Conservation (phyloP, 2,329 filamentous ascomycete species). For the Neobulgaria alba region DNA sequence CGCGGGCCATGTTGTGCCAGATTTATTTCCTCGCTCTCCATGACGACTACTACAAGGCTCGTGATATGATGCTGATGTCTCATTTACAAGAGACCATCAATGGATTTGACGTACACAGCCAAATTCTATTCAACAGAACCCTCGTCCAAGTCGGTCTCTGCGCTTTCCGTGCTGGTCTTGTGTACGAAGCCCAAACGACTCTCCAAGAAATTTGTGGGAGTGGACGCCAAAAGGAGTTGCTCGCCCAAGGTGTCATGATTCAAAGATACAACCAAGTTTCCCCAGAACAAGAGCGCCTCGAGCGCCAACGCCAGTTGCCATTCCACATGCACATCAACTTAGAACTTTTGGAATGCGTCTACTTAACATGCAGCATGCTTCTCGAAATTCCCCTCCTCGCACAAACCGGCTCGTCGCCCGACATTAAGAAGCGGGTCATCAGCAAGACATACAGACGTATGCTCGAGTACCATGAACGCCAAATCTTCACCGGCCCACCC, state of each 20-base stretch:
- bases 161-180: conserved; percentile 91
- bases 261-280: conserved; percentile 94
- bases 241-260: conserved; percentile 97
- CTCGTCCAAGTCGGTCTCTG: conserved; percentile 97
- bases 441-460: conserved; percentile 99
- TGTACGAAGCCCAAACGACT: conserved; percentile 96
- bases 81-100: conserved; percentile 95
- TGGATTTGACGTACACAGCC: conserved; percentile 93
- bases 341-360: conserved; percentile 94
- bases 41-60: conserved; percentile 94
- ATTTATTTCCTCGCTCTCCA: conserved; percentile 98
- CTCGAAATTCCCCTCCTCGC: conserved; percentile 95
- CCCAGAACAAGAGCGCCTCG: conserved; percentile 92
- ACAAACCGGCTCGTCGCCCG: conserved; percentile 91
- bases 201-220: conserved; percentile 97
- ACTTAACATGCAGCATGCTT: conserved; percentile 98
- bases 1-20: conserved; percentile 94
- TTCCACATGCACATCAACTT: conserved; percentile 99
- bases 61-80: conserved; percentile 99
- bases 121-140: conserved; percentile 98
- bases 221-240: conserved; percentile 92
- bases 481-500: conserved; percentile 96
- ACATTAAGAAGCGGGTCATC: conserved; percentile 94
- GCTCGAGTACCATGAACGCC: conserved; percentile 98
- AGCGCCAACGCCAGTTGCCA: conserved; percentile 93